Base-by-base conservation (phyloP, 768 basidiomycete genomes). In the Suillus decipiens region DNA sequence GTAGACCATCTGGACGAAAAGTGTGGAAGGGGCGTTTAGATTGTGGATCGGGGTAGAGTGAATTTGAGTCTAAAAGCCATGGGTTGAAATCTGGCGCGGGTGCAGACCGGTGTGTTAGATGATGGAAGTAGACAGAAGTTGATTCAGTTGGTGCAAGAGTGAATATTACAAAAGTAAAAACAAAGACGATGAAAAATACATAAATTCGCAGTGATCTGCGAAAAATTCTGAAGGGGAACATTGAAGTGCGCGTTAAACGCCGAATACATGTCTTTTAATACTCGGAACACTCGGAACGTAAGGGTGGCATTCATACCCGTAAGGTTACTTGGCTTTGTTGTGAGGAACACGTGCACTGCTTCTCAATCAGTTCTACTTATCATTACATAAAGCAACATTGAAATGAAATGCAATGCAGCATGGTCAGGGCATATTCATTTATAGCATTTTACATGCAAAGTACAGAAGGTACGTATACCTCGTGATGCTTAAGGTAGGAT, bases 1-100 rank as follows among this genome's bases (percentile, higher is more conserved):
- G 64, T 9, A 79, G 61, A 1, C 80, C 80, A 59, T 79, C 71
- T 6, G 65, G 39, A 2, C 67, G 65, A 54, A 67, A 76, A 10
- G 12, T 22, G 47, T 74, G 73, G n/a, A 59, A 41, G 14, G 59
- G 62, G 5, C 10, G 31, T 31, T 5, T 1, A 5, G 31, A 11
- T 53, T 10, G 1, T 19, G 19, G 31, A 11, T 53, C 51, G 2
- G 31, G 51, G 10, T 53, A 53, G 10, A 53, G 17, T 2, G 33
- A 11, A n/a, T 33, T 10, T 3, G 51, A 53, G 17, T 53, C 51
- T 33, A 53, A 10, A 53, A 19, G 19, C 51, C 51, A 53, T 10
- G 51, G 4, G 15, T 17, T 28, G 15, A 8, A 50, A 8, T 9
- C 28, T 53, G 10, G 19, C 6, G 19, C 5, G 6, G 51, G 51